Conservation (phyloP, 306 rosid species). For the Cucumis cinereus region DNA sequence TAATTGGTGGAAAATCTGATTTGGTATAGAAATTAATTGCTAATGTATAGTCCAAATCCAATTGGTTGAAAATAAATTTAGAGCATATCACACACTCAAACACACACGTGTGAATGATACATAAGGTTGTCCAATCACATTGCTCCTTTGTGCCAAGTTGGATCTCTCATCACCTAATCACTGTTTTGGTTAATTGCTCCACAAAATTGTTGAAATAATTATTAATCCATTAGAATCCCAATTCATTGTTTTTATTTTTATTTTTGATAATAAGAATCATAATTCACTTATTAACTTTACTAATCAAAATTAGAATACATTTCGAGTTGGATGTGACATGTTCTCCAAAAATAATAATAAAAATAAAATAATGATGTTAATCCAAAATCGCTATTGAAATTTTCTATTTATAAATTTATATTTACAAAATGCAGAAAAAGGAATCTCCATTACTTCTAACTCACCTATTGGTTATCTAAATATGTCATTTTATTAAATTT, state of each 20-base stretch:
- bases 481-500: background rate
- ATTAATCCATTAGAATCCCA: background rate
- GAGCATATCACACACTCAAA: background rate
- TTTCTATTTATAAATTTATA: background rate
- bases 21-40: background rate
- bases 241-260: background rate
- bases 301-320: background rate
- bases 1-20: background rate
- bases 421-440: background rate
- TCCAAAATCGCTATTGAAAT: too few relatives aligned
- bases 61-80: background rate
- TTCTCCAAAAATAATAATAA: background rate
- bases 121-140: background rate
- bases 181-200: background rate
- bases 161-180: background rate
- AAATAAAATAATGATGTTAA: too few relatives aligned
- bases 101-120: background rate
- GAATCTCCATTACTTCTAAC: background rate
- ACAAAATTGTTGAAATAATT: background rate
- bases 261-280: background rate
- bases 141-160: background rate
- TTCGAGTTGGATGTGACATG: background rate
- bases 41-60: background rate
- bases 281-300: background rate
- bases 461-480: background rate